Evolutionary conservation across 2,329 filamentous ascomycete species (phyloP), one percentile per base, ranked within the genome.

Genomic region (Tricladium varicosporioides): DNA sequence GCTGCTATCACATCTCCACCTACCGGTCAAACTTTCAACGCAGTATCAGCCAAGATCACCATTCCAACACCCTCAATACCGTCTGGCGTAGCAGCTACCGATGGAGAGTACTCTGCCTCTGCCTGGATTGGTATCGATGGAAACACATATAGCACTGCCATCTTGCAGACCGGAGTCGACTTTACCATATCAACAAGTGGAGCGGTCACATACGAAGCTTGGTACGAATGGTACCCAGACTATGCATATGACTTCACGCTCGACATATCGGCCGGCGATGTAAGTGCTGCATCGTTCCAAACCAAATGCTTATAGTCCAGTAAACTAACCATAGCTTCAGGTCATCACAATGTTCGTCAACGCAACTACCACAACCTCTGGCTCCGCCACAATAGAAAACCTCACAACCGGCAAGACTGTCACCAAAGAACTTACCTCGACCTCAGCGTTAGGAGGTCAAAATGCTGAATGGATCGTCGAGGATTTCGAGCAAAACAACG

Each of bases 91-190:
- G 18, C 16, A 5, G 31, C 52, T 14, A 48, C 44, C 8, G 44
- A 40, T 22, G 51, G 44, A 7, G 51, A 53, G 31, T 53, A 54
- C 36, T 15, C 76, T 46, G 78, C 76, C 31, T 77, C 77, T 5
- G 80, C 78, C 15, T 83, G 80, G 81, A 80, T 84, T 5, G 81
- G 81, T 19, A 84, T 85, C 58, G 82, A 84, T 57, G 82, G 82
- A 11, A 78, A 82, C 63, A 81, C 79, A 2, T 83, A 79, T 68
- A 67, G 65, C 32, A 72, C 70, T 2, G 77, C 80, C 5, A 82
- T 83, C 48, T 70, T 84, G 5, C 80, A 83, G 65, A 78, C 80
- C 1, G 81, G 81, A 16, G 69, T 84, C 43, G 81, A 83, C 68
- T 80, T 81, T 63, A 76, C 75, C 51, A 47, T 58, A 10, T 15